Conservation (phyloP, 192 early-diverging fungal species). For the Backusella liffmaniae region DNA sequence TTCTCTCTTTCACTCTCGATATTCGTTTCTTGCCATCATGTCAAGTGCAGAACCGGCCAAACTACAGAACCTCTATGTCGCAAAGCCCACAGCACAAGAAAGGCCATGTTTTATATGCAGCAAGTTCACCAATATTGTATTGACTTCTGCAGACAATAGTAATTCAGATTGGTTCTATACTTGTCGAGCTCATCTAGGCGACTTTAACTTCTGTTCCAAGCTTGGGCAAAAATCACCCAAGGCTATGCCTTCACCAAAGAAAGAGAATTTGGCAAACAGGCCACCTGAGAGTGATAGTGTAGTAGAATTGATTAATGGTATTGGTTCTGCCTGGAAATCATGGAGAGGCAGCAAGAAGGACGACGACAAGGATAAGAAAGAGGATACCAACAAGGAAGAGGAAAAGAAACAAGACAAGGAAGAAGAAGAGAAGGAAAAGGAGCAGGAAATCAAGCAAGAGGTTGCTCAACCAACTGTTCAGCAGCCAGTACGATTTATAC, state of each 20-base stretch:
- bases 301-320: constrained; percentile 25
- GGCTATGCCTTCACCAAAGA: constrained; percentile 31
- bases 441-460: constrained; percentile 10
- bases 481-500: constrained; percentile 39
- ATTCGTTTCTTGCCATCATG: not conserved
- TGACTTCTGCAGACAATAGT: constrained; percentile 47
- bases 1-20: not conserved
- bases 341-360: constrained; percentile 26
- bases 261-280: constrained; percentile 21
- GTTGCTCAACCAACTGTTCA: constrained; percentile 17
- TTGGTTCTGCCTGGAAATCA: constrained; percentile 35
- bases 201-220: constrained; percentile 43
- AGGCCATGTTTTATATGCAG: constrained; percentile 51
- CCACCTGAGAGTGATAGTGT: constrained; percentile 36
- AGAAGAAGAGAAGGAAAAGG: constrained; percentile 13
- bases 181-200: constrained; percentile 45
- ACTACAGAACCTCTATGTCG: constrained; percentile 37
- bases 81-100: constrained; percentile 32
- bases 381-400: constrained; percentile 18
- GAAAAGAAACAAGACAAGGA: constrained; percentile 20
- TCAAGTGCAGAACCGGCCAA: not conserved
- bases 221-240: constrained; percentile 35
- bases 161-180: constrained; percentile 54
- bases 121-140: constrained; percentile 48
- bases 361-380: constrained; percentile 1